Percentiles rank a stretch among this genome's conserved stretches.
Conservation (phyloP, 2,329 filamentous ascomycete genomes). For the Hymenoscyphus linearis region DNA sequence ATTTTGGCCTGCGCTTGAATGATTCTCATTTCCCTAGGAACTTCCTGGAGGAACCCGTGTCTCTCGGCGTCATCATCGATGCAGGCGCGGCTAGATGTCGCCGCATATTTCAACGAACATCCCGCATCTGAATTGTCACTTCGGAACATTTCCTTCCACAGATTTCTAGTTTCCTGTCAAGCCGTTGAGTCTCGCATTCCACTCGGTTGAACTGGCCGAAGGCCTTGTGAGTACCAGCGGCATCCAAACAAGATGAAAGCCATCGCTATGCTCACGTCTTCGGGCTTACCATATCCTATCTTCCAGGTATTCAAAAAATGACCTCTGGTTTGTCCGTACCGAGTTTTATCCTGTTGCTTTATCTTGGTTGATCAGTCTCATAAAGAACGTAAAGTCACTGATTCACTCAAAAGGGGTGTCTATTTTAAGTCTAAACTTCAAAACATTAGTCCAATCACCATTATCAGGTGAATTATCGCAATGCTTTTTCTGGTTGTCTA, state of each 20-base stretch:
- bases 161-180: constrained; percentile 3
- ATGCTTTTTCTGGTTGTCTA: not conserved
- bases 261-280: not conserved
- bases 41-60: not conserved
- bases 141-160: not conserved
- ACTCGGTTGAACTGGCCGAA: not conserved
- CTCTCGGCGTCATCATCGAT: constrained; percentile 1
- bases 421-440: not conserved
- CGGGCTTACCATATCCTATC: not conserved
- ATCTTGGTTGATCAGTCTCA: not conserved
- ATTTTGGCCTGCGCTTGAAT: not conserved
- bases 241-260: not conserved
- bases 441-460: not conserved
- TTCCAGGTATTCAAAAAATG: not conserved
- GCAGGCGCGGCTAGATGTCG: not conserved
- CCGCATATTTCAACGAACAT: constrained; percentile 1
- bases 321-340: not conserved
- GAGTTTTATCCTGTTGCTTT: not conserved
- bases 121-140: not conserved
- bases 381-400: not conserved
- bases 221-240: not conserved
- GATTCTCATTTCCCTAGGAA: not conserved
- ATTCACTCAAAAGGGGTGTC: not conserved
- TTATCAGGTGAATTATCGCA: not conserved
- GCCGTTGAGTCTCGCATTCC: constrained; percentile 3